phyloP scores from a whole-genome alignment of 352 stramenopile species.

The Pseudoperonospora humuli region DNA sequence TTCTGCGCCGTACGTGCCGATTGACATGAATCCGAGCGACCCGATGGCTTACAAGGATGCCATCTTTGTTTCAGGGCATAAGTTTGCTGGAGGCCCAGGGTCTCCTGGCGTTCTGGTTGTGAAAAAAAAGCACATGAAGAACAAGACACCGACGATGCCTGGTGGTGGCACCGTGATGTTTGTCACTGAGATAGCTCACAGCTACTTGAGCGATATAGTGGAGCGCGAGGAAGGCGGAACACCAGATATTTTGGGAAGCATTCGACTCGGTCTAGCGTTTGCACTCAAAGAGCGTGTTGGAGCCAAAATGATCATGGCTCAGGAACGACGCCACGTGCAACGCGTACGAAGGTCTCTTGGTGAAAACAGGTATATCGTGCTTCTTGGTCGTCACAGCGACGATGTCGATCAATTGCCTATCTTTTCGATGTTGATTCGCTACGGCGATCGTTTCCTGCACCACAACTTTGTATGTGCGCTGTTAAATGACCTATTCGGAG shows the following conservation, averaged over 20 bases:
- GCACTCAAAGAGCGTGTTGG: constrained; percentile 81
- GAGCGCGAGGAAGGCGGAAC: constrained; percentile 95
- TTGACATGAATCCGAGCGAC: constrained; percentile 93
- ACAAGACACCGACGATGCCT: too few relatives aligned
- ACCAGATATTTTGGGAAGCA: too few relatives aligned
- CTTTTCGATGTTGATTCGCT: constrained; percentile 93
- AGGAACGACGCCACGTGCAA: constrained; percentile 34
- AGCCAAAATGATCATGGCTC: constrained; percentile 35
- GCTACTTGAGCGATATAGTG: constrained; percentile 64
- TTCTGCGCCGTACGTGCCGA: constrained; percentile 86
- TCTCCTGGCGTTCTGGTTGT: too few relatives aligned
- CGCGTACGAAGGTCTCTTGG: constrained; percentile 37
- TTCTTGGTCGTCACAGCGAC: constrained; percentile 66
- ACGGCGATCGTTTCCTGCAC: constrained; percentile 89
- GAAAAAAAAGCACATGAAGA: too few relatives aligned
- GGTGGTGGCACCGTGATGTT: constrained; percentile 44
- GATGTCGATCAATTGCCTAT: too few relatives aligned
- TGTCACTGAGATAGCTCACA: constrained; percentile 47
- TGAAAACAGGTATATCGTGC: constrained; percentile 61
- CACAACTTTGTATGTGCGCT: constrained; percentile 97
- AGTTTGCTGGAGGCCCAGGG: too few relatives aligned
- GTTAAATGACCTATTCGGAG: constrained; percentile 97
- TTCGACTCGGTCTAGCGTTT: constrained; percentile 88
- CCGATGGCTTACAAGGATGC: constrained; percentile 82
- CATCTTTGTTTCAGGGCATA: constrained; percentile 95